Evolutionary conservation across 2,329 filamentous ascomycete genomes (phyloP), one percentile per base, ranked within the genome.

Genomic region (Fusarium sp.): DNA sequence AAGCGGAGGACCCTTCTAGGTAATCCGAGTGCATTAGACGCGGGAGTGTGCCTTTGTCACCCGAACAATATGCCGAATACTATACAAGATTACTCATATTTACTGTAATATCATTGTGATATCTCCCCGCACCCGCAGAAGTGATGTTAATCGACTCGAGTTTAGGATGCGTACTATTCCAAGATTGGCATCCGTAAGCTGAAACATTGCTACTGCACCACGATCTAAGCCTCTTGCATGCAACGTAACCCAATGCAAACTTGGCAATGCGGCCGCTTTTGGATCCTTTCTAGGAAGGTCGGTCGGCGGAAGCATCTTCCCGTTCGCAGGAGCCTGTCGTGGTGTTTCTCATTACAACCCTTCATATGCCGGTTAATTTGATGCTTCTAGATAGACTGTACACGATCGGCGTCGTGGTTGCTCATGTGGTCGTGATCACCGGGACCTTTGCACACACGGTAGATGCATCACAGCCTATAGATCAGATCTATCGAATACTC

Each of bases 331-430:
- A 45, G 64, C 8, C 29, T 35, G 31, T 9, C 22, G 4, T 11
- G 16, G 29, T 29, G 41, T 31, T n/a, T 29, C 27, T 20, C 52
- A 57, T 35, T 37, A 61, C 31, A 69, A 72, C 72, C 72, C 68
- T 27, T 58, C 33, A n/a, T 11, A 3, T 35, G 35, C 57, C 60
- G 68, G 45, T 5, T 64, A 58, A 64, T 50, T 27, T 27, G 27
- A 10, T 27, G 20, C 29, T 43, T 14, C 18, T 31, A 50, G 45
- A 71, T 22, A n/a, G 35, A 37, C 39, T 37, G 24, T n/a, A 22
- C 20, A 52, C 39, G 13, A 64, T 67, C 50, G 57, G 71, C 70
- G 62, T 64, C 70, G 67, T 67, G 43, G 35, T 29, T 10, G 58
- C 22, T 24, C 20, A 24, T 13, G 13, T 22, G 10, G 22, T 52